Base-by-base conservation (phyloP, 78 protist genomes). In the Polysphondylium violaceum region DNA sequence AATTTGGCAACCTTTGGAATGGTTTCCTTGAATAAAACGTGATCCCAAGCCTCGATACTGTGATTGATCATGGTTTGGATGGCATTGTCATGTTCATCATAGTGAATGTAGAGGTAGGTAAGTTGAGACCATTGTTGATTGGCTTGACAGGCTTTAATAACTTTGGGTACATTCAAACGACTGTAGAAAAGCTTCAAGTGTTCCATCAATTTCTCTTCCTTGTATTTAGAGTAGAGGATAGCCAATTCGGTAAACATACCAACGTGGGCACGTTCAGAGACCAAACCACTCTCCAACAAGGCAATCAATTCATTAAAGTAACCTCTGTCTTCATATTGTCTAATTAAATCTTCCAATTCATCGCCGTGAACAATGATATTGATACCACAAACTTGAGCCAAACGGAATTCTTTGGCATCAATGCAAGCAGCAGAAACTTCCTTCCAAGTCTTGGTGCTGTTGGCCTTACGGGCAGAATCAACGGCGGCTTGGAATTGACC, bases 241-340 rank as follows among this genome's bases (percentile, higher is more conserved):
- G 99, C 99, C 51, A 99, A 97, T 93, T 95, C 99, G 6, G 99
- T 99, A 97, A 96, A 99, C 96, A 99, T 96, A 51, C 99, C 99
- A 94, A 93, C 96, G 87, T 97, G 99, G 4, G 99, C 99, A 43
- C 98, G 95, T 87, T 98, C 99, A 56, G 86, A 72, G 8, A 89
- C 94, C 50, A 98, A 78, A 53, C 99, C 99, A 51, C 83, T 77
- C 88, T 97, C 98, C 50, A 98, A 61, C 35, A 97, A 89, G 17
- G 69, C n/a, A 44, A 98, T 97, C 40, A 99, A 23, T 85, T 97
- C 97, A 25, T 96, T 97, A 31, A 98, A 97, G 96, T 94, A 87
- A 50, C 99, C 99, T 25, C 98, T 69, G 31, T 36, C 60, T 86
- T 96, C 99, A 89, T 98, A 99, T 86, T 68, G 94, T 35, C 72